Base-by-base conservation (phyloP, 768 basidiomycete species). In the Pleurotus tuoliensis region DNA sequence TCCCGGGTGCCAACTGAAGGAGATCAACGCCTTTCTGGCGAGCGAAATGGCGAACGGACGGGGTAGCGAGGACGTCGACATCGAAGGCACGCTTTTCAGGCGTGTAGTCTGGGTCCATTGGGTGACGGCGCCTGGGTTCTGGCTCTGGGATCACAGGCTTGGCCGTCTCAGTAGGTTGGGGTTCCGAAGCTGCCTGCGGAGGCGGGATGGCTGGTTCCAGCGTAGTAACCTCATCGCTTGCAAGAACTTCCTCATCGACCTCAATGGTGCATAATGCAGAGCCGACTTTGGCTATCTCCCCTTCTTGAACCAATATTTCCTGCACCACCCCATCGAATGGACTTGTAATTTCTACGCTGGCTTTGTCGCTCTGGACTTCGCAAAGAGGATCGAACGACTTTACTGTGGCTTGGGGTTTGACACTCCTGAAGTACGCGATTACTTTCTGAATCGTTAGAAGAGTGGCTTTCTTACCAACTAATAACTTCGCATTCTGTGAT, bases 401-500 rank as follows among this genome's bases (percentile, higher is more conserved):
- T 0, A 94, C 71, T 0, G 65, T 62, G 13, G 76, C 69, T 11
- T 69, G 64, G 1, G 82, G 79, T 61, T 82, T 76, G 48, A 92
- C 80, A 53, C 71, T 83, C 92, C 91, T 93, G n/a, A 20, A 60
- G n/a, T n/a, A n/a, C n/a, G n/a, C n/a, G n/a, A n/a, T n/a, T n/a
- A n/a, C n/a, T n/a, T n/a, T n/a, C n/a, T n/a, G n/a, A n/a, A n/a
- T n/a, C n/a, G n/a, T n/a, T n/a, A 59, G 59, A 47, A 40, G 44
- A 34, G 25, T 46, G 48, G 53, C 55, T 54, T 50, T 12, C 34
- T 13, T 12, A 77, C 92, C 92, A 94, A 68, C 86, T 87, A 47
- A 95, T 84, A 61, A 94, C 81, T 71, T 95, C 91, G 65, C 90
- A 91, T 69, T 94, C 92, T 20, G 91, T 92, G 61, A 94, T 93